These are phyloP conservation scores for Aureobasidium namibiae DNA, from an alignment of 2,329 filamentous ascomycete species.

Conservation along the genomic window DNA sequence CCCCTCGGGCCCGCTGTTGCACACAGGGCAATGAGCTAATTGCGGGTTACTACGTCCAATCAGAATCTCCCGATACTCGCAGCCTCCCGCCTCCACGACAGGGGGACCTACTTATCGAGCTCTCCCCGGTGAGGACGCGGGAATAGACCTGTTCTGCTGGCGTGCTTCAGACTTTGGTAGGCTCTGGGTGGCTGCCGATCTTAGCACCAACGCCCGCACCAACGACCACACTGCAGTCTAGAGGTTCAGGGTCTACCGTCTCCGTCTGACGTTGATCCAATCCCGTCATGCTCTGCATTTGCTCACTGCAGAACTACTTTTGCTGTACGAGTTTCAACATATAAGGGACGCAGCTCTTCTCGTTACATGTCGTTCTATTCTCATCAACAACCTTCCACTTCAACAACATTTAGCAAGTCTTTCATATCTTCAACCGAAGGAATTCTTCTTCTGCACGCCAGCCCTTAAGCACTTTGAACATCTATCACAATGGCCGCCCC, in stretches of 20 bases:
- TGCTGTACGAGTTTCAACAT: slow-evolving; percentile 4
- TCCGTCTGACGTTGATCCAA: slow-evolving; percentile 14
- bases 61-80: background rate
- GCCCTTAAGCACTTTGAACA: background rate
- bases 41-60: background rate
- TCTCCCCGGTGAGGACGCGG: background rate
- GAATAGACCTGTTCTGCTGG: background rate
- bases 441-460: background rate
- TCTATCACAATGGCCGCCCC: slow-evolving; percentile 20
- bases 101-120: background rate
- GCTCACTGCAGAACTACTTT: background rate
- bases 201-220: background rate
- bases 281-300: background rate
- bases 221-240: too few species aligned
- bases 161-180: background rate
- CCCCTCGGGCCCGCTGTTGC: background rate
- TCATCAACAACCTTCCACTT: background rate
- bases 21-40: slow-evolving; percentile 10
- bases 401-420: background rate
- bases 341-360: background rate
- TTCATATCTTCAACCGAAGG: background rate
- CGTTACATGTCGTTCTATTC: background rate
- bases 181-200: slow-evolving; percentile 8
- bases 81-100: slow-evolving; percentile 6
- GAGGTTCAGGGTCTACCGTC: slow-evolving; percentile 16